phyloP scores from a whole-genome alignment of 257 asterid genomes.

The Orobanche coerulescens region DNA sequence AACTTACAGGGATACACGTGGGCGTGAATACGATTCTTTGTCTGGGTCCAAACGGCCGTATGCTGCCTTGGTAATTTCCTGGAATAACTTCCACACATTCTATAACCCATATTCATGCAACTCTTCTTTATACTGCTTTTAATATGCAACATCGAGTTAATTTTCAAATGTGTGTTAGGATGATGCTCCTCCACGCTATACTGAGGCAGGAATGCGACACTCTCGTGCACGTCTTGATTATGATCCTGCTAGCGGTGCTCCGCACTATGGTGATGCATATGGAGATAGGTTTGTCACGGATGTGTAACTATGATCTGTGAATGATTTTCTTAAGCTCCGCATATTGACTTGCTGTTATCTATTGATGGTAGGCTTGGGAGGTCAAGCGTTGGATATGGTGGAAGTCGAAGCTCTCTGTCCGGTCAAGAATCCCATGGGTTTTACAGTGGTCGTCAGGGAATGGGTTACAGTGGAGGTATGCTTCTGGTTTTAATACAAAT shows the following conservation, averaged over 20 bases:
- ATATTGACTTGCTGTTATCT: neutral
- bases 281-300: conserved; percentile 54
- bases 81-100: conserved; percentile 8
- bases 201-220: conserved; percentile 74
- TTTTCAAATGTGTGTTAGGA: conserved; percentile 42
- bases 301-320: conserved; percentile 1
- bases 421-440: conserved; percentile 78
- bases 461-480: conserved; percentile 80
- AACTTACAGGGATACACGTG: conserved; percentile 63
- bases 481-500: conserved; percentile 4
- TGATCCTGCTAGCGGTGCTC: conserved; percentile 57
- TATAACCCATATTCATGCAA: neutral
- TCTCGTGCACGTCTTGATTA: conserved; percentile 90
- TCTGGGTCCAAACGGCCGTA: conserved; percentile 93
- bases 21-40: conserved; percentile 60
- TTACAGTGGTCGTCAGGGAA: conserved; percentile 75
- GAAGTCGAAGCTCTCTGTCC: conserved; percentile 64
- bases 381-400: conserved; percentile 70
- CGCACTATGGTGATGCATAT: conserved; percentile 80
- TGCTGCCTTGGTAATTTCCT: conserved; percentile 48
- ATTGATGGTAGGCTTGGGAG: conserved; percentile 54
- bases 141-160: conserved; percentile 13
- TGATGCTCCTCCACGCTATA: conserved; percentile 80
- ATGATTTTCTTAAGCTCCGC: neutral
- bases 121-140: conserved; percentile 11